Conservation (phyloP, 2,329 filamentous ascomycete genomes). For the Chrysoporthe cubensis region DNA sequence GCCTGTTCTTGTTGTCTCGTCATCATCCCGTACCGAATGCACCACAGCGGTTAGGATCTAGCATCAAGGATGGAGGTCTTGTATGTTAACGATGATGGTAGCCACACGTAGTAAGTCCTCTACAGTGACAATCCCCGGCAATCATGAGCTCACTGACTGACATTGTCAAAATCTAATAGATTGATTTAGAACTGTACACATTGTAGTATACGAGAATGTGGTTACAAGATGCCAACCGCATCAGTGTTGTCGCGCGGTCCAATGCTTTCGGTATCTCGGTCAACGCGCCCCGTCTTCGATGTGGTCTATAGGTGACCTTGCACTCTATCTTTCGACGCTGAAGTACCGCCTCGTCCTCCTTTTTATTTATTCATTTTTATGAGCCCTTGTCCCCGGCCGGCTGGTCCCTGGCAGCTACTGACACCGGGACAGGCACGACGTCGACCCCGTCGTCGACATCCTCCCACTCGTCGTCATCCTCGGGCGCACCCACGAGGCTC, state of each 20-base stretch:
- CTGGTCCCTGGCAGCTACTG: slow-evolving; percentile 14
- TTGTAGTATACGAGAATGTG: neutral
- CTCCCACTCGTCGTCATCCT: slow-evolving; percentile 61
- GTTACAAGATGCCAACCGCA: neutral
- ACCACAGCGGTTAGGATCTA: no score
- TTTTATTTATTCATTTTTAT: neutral
- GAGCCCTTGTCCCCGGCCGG: neutral
- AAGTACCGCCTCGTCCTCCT: neutral
- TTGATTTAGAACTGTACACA: neutral
- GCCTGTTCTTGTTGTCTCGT: no score
- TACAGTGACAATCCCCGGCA: no score
- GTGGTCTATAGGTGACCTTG: neutral
- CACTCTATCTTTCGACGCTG: neutral
- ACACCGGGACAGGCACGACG: slow-evolving; percentile 38
- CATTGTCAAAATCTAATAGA: no score
- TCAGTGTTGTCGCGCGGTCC: no score
- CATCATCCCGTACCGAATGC: no score
- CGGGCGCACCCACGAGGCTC: slow-evolving; percentile 62
- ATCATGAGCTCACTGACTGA: no score
- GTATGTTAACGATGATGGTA: no score
- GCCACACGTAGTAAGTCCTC: no score
- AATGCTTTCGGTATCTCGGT: no score
- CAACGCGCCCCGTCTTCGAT: no score
- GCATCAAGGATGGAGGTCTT: no score
- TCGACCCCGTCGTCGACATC: slow-evolving; percentile 58